These are phyloP conservation scores for Populus alba DNA, from an alignment of 345 rosid genomes.

Conservation along the genomic window DNA sequence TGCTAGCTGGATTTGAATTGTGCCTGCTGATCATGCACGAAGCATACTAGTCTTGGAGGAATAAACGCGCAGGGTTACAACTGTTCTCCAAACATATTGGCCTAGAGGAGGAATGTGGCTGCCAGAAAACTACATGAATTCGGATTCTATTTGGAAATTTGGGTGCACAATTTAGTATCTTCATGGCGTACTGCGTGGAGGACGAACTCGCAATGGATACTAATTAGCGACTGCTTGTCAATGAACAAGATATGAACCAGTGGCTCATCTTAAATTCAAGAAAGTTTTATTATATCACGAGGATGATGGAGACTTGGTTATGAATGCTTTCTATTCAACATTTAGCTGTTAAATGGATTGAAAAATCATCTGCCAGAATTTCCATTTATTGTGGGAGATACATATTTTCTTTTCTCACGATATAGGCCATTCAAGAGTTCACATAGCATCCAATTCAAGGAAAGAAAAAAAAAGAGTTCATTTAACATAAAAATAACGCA, in stretches of 20 bases:
- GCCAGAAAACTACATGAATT: background rate
- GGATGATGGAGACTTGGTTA: background rate
- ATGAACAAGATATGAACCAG: background rate
- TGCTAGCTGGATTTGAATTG: background rate
- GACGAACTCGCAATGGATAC: background rate
- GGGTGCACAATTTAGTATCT: background rate
- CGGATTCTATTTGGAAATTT: background rate
- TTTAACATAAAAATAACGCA: background rate
- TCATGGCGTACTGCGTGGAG: background rate
- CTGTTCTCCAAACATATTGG: background rate
- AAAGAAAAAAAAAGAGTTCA: background rate
- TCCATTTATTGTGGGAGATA: background rate
- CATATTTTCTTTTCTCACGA: background rate
- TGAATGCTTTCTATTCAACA: background rate
- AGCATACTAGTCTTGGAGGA: background rate
- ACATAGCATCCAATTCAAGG: background rate
- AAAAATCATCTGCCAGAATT: background rate
- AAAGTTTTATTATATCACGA: background rate
- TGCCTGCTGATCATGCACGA: background rate
- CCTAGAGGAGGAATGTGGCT: background rate
- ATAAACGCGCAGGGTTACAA: background rate
- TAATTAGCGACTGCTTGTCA: background rate
- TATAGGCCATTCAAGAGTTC: background rate
- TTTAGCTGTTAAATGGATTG: background rate
- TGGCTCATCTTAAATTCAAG: background rate